Base-by-base conservation (phyloP, 2,329 filamentous ascomycete species). In the Botrytis hyacinthi region DNA sequence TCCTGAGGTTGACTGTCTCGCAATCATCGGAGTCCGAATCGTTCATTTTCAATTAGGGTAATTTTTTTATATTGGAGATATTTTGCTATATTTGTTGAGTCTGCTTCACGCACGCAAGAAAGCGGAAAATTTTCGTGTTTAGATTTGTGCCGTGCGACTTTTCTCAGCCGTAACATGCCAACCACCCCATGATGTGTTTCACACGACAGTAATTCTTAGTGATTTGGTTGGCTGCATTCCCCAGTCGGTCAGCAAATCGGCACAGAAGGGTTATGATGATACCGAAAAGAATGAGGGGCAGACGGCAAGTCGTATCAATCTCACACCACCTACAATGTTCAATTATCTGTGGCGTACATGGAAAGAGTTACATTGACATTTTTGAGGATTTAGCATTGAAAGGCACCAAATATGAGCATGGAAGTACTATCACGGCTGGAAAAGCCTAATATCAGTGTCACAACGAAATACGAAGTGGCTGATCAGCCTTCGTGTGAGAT, bases 1-100 rank as follows among this genome's bases (percentile, higher is more conserved):
- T 40, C 40, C 1, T 10, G 37, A 62, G 37, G 26, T 18, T n/a
- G 0, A 1, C 5, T 3, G 0, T 61, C 16, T 37, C 59, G 0
- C 1, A 62, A 29, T 62, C 18, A n/a, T n/a, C 35, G 1, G 35
- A 42, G 60, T 29, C 60, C 12, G 60, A 62, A 42, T 62, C 51
- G 5, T 8, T 57, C 29, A 35, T 68, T 22, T 40, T 68, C 29
- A 9, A 40, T 62, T 10, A 46, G 9, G 18, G 18, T 46, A 3
- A 46, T 1, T 8, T 46, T 18, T 20, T 46, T 7, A 8, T 20
- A 18, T 46, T 46, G 18, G 2, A 46, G 44, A 46, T 20, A 20
- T 46, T 3, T 46, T 8, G 18, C 6, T 2, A 8, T 20, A 1
- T 8, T 46, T 20, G 44, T 46, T 18, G 44, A n/a, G 22, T 1